phyloP scores from a whole-genome alignment of 345 rosid genomes.

The Arabidopsis thaliana region DNA sequence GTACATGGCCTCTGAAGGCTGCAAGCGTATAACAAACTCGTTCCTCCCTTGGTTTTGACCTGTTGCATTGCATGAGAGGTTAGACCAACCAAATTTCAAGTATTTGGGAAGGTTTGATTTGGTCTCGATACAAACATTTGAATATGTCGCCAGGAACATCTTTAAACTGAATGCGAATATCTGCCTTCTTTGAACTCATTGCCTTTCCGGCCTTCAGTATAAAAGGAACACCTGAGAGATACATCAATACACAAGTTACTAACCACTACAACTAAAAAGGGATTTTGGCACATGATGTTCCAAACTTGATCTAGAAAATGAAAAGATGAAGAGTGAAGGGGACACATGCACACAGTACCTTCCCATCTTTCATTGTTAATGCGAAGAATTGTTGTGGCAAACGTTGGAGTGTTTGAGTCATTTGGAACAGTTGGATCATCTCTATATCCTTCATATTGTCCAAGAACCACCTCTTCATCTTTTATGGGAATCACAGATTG shows the following conservation, averaged over 20 bases:
- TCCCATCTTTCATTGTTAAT: slow-evolving; percentile 99
- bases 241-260: slow-evolving; percentile 26
- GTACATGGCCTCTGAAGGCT: slow-evolving; percentile 96
- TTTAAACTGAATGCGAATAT: slow-evolving; percentile 97
- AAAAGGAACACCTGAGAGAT: slow-evolving; percentile 87
- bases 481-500: slow-evolving; percentile 88
- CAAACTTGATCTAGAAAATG: slow-evolving; percentile 20
- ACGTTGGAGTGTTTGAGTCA: slow-evolving; percentile 90
- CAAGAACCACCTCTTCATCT: slow-evolving; percentile 95
- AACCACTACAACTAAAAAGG: neutral
- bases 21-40: slow-evolving; percentile 95
- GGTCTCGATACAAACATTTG: slow-evolving; percentile 57
- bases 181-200: slow-evolving; percentile 93
- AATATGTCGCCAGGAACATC: slow-evolving; percentile 99
- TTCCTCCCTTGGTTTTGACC: slow-evolving; percentile 98
- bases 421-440: slow-evolving; percentile 98
- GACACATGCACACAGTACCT: slow-evolving; percentile 52
- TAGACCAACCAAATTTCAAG: neutral
- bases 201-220: slow-evolving; percentile 99
- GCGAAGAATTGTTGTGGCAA: slow-evolving; percentile 81
- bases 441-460: slow-evolving; percentile 90
- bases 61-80: slow-evolving; percentile 36
- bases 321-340: neutral
- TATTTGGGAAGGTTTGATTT: slow-evolving; percentile 17
- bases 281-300: slow-evolving; percentile 17